Conservation (phyloP, 345 rosid genomes). For the Noccaea bulbosa region DNA sequence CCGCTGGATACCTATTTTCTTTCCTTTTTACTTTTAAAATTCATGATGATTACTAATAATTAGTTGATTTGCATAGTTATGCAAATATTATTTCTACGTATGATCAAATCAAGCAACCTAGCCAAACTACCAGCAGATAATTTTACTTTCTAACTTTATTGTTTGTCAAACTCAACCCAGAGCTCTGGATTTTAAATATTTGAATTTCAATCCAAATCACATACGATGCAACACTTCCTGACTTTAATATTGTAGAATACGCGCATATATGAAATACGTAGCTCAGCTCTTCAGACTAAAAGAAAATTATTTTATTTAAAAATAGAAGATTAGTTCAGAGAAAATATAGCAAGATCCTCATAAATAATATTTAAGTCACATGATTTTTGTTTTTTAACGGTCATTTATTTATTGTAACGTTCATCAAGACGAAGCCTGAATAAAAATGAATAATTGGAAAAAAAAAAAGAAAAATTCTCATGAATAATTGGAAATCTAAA, state of each 20-base stretch:
- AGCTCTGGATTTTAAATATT: background rate
- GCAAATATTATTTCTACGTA: slow-evolving; percentile 21
- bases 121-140: background rate
- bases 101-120: slow-evolving; percentile 39
- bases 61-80: slow-evolving; percentile 3
- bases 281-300: background rate
- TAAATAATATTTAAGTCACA: background rate
- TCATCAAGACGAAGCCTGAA: slow-evolving; percentile 3
- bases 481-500: background rate
- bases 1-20: background rate
- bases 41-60: slow-evolving; percentile 22
- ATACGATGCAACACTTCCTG: too few relatives aligned
- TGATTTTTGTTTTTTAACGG: background rate
- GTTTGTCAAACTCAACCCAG: background rate
- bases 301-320: background rate
- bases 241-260: background rate
- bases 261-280: slow-evolving; percentile 2
- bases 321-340: background rate
- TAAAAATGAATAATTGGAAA: background rate
- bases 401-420: background rate
- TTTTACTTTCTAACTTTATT: background rate
- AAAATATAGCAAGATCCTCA: background rate
- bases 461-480: too few relatives aligned
- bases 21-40: background rate
- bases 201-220: too few relatives aligned